Conservation (phyloP, 176 grass and related monocot genomes). For the Oryza nivara region DNA sequence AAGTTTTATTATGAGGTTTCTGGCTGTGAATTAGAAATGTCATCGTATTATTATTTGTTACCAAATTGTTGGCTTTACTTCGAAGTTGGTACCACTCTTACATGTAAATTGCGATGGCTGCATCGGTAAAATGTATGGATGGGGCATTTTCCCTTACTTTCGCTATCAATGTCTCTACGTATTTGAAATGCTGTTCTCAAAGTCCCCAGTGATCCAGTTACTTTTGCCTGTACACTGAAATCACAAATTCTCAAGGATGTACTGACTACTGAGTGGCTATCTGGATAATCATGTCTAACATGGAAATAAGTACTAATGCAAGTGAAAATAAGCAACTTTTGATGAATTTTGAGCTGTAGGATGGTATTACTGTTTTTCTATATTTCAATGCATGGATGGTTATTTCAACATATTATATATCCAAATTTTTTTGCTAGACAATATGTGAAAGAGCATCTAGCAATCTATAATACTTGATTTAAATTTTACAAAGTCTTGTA, state of each 20-base stretch:
- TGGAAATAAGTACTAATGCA: neutral
- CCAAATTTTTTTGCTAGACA: neutral
- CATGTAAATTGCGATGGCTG: neutral
- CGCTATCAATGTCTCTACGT: neutral
- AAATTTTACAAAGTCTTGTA: neutral
- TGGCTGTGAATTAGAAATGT: conserved; percentile 15
- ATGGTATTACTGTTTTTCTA: neutral
- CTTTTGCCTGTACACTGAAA: neutral
- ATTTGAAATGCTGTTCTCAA: neutral
- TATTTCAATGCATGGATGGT: neutral
- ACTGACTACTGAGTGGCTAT: neutral
- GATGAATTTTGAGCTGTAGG: neutral
- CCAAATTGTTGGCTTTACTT: neutral
- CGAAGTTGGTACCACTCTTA: neutral
- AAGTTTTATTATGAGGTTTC: conserved; percentile 8
- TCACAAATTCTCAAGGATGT: neutral
- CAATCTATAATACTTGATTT: neutral
- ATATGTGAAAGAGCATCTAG: neutral
- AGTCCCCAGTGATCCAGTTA: neutral
- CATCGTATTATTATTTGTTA: neutral
- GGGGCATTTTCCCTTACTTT: conserved; percentile 6
- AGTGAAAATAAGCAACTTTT: neutral
- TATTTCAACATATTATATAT: neutral
- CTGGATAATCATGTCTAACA: neutral
- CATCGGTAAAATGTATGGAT: conserved; percentile 29